Percentiles rank a stretch among this genome's conserved stretches.
Conservation (phyloP, 768 basidiomycete genomes). For the Holtermannia corniformis region DNA sequence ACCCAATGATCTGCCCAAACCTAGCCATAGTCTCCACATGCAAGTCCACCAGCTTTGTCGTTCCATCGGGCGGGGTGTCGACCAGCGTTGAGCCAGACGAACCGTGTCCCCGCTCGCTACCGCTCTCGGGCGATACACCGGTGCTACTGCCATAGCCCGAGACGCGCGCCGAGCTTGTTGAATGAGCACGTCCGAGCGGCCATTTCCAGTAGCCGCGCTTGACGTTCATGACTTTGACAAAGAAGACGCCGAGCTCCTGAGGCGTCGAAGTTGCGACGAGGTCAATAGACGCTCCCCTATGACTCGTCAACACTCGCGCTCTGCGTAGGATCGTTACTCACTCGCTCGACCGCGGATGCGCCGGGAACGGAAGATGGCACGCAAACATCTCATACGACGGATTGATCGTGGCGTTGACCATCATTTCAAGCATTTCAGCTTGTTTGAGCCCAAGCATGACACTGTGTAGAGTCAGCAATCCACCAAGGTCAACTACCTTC, state of each 20-base stretch:
- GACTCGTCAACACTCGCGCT: neutral
- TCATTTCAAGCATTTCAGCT: neutral
- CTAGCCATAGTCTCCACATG: no score
- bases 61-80: no score
- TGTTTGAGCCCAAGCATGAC: neutral
- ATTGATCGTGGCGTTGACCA: neutral
- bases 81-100: no score
- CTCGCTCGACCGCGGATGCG: neutral
- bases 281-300: neutral
- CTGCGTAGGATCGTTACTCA: neutral
- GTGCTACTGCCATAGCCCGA: no score
- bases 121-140: no score
- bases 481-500: neutral
- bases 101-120: no score
- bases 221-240: constrained; percentile 30
- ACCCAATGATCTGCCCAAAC: no score
- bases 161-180: no score
- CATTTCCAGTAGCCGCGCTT: constrained; percentile 31
- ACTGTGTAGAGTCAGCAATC: neutral
- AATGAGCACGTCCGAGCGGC: no score
- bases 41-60: no score
- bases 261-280: neutral
- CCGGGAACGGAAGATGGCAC: neutral
- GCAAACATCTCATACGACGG: neutral
- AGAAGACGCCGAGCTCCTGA: constrained; percentile 21